Evolutionary conservation across 306 rosid species (phyloP), one percentile per base, ranked within the genome.

Genomic region (Luffa aegyptiaca): DNA sequence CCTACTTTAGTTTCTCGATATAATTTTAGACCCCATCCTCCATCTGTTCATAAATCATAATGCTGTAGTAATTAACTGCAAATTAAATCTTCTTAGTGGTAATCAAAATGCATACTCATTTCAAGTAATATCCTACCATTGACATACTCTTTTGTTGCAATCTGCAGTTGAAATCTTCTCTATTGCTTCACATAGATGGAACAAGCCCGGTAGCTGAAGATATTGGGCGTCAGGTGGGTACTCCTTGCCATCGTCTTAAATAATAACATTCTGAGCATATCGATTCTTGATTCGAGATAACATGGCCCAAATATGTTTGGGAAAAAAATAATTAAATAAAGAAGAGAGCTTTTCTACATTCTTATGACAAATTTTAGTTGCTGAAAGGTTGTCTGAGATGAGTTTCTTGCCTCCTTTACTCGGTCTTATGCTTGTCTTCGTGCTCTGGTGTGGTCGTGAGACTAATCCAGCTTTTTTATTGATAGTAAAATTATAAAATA

Each of bases 141-240:
- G 57, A 63, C 57, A 57, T 58, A 45, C 56, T 37, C 64, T 62
- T 80, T 77, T 78, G 78, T 80, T 81, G 44, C 90, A 91, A 96
- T 81, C 62, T 83, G 71, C 90, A 93, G 98, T 82, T 93, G 88
- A 93, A 93, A 86, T 91, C 98, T 75, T 93, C 98, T 21, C 89
- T 93, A 73, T 85, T 93, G 69, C 93, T 91, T 79, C 98, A 93
- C 88, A 87, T 93, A 42, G 98, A 93, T 74, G 98, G 98, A 65
- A 91, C 98, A 57, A 91, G 98, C 76, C 89, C 98, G 1, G 79
- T 91, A 57, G 97, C 98, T 18, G 98, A 93, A 91, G 98, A 93
- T 83, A 93, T 93, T 76, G 98, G 98, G 33, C 98, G 98, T 51
- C 98, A 93, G 98, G 98, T 93, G 81, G 69, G 48, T 10, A 2